Evolutionary conservation across 2,329 filamentous ascomycete species (phyloP).

Genomic region (Pleoardoris graminearum): DNA sequence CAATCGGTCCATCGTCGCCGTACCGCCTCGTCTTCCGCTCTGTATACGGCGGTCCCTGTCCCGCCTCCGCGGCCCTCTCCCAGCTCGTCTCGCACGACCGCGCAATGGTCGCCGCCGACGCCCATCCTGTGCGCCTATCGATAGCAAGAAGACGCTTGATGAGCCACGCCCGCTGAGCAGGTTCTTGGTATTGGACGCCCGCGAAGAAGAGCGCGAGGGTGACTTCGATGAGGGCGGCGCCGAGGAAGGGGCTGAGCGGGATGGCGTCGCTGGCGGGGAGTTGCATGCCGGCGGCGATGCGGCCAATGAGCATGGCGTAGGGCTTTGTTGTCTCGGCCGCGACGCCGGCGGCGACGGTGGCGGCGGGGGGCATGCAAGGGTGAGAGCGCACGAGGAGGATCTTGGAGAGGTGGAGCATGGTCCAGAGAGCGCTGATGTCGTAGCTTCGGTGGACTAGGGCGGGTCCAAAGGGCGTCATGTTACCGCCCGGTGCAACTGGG

Average conservation of each 20-base stretch:
- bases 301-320: slow-evolving; percentile 75
- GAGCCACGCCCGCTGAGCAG: slow-evolving; percentile 75
- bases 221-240: slow-evolving; percentile 79
- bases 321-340: slow-evolving; percentile 71
- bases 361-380: slow-evolving; percentile 86
- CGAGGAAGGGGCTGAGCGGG: slow-evolving; percentile 75
- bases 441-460: slow-evolving; percentile 82
- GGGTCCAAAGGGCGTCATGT: slow-evolving; percentile 75
- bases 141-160: slow-evolving; percentile 75
- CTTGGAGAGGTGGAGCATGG: slow-evolving; percentile 81
- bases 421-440: slow-evolving; percentile 85
- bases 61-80: slow-evolving; percentile 72
- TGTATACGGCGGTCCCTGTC: slow-evolving; percentile 73
- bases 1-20: slow-evolving; percentile 27
- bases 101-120: slow-evolving; percentile 79
- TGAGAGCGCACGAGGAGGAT: slow-evolving; percentile 83
- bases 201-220: slow-evolving; percentile 85
- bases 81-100: slow-evolving; percentile 83
- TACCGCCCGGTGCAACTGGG: slow-evolving; percentile 53
- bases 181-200: slow-evolving; percentile 74
- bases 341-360: slow-evolving; percentile 82
- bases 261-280: slow-evolving; percentile 43
- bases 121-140: slow-evolving; percentile 81
- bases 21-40: slow-evolving; percentile 23
- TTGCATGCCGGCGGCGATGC: slow-evolving; percentile 73